Conservation (phyloP, 768 basidiomycete species). For the Leccinellum rugosiceps region DNA sequence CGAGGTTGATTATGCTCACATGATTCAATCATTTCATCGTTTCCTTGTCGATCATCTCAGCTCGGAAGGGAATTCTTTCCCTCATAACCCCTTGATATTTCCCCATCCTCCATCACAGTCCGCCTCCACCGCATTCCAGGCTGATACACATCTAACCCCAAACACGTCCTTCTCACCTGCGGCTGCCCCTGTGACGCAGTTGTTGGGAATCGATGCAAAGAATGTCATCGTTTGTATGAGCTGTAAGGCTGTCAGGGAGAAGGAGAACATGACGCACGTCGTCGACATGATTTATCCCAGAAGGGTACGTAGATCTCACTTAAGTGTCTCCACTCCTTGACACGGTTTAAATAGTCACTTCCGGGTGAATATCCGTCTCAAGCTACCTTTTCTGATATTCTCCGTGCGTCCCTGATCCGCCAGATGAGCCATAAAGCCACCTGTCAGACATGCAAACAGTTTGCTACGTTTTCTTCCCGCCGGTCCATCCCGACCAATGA, state of each 20-base stretch:
- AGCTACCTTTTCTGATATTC: slow-evolving; percentile 60
- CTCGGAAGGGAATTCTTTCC: slow-evolving; percentile 65
- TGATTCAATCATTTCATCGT: slow-evolving; percentile 94
- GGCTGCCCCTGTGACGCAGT: slow-evolving; percentile 78
- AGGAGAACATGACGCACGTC: slow-evolving; percentile 78
- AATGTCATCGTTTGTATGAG: slow-evolving; percentile 71
- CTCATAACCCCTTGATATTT: slow-evolving; percentile 56
- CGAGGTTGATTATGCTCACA: slow-evolving; percentile 77
- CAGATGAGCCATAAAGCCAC: slow-evolving; percentile 83
- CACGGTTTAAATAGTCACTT: slow-evolving; percentile 24
- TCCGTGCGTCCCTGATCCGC: slow-evolving; percentile 74
- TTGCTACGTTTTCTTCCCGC: slow-evolving; percentile 66
- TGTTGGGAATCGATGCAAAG: slow-evolving; percentile 76
- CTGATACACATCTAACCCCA: slow-evolving; percentile 15
- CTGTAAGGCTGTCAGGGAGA: slow-evolving; percentile 69
- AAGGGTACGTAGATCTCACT: slow-evolving; percentile 47
- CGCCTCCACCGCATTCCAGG: slow-evolving; percentile 11
- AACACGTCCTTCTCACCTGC: slow-evolving; percentile 30
- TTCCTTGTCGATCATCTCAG: slow-evolving; percentile 86
- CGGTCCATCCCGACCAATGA: slow-evolving; percentile 61
- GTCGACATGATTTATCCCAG: slow-evolving; percentile 86
- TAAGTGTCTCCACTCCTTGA: not conserved
- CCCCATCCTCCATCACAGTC: slow-evolving; percentile 18
- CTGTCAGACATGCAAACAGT: slow-evolving; percentile 80
- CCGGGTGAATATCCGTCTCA: slow-evolving; percentile 38